phyloP scores from a whole-genome alignment of 2,329 filamentous ascomycete genomes.

The Dothiorella sarmentorum region DNA sequence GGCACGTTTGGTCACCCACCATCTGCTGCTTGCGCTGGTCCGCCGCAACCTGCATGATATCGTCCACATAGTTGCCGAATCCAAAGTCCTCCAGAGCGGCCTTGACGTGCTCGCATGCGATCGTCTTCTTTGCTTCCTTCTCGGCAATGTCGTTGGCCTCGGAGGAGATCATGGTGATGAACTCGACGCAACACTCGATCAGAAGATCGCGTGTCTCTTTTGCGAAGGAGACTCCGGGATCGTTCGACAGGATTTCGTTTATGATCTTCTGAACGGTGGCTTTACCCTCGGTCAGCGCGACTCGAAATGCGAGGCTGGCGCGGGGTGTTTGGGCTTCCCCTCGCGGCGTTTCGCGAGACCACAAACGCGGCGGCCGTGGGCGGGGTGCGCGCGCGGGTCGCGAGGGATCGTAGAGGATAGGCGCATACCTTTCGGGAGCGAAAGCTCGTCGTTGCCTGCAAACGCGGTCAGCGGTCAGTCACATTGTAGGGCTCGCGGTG shows the following conservation, averaged over 20 bases:
- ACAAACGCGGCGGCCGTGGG: neutral
- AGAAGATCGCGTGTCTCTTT: constrained; percentile 93
- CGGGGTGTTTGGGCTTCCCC: neutral
- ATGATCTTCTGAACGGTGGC: constrained; percentile 81
- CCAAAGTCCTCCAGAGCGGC: constrained; percentile 89
- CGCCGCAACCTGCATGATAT: constrained; percentile 79
- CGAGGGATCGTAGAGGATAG: neutral
- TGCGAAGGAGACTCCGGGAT: constrained; percentile 77
- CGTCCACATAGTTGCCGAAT: constrained; percentile 86
- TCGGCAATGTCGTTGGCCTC: constrained; percentile 99
- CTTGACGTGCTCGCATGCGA: constrained; percentile 95
- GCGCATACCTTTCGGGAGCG: constrained; percentile 38
- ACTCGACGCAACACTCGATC: constrained; percentile 98
- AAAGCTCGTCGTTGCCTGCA: constrained; percentile 38
- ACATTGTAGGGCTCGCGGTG: neutral
- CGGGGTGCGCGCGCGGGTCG: neutral
- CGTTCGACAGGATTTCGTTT: constrained; percentile 80
- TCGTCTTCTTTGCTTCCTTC: constrained; percentile 98
- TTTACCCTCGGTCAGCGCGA: constrained; percentile 32
- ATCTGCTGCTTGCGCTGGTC: constrained; percentile 93
- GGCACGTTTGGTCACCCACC: constrained; percentile 50
- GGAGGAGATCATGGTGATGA: constrained; percentile 96
- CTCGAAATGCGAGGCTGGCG: neutral
- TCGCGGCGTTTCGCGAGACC: neutral
- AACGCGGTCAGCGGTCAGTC: neutral